Percentiles rank a stretch among this genome's conserved stretches.
Conservation (phyloP, 2,329 filamentous ascomycete genomes). For the Cadophora gregata region DNA sequence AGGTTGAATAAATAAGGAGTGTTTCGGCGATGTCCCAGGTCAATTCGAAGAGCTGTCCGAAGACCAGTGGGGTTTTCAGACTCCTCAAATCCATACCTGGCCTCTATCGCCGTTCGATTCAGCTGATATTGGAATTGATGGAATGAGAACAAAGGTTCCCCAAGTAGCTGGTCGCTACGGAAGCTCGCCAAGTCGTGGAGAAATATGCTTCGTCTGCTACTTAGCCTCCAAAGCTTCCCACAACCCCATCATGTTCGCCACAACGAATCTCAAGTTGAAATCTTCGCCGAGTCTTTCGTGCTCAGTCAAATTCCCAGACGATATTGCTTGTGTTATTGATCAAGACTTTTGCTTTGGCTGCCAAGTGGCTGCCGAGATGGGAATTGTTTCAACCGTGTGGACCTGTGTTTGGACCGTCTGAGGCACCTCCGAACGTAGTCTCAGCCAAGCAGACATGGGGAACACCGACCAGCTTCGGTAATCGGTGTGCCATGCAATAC, state of each 20-base stretch:
- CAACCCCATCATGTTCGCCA: neutral
- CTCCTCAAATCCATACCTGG: no score
- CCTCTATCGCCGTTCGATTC: no score
- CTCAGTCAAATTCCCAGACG: neutral
- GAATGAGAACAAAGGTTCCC: no score
- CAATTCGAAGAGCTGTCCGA: no score
- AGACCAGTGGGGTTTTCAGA: no score
- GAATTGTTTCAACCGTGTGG: slow-evolving; percentile 8
- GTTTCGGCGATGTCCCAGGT: no score
- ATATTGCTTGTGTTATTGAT: neutral
- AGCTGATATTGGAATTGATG: no score
- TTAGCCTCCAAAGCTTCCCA: no score
- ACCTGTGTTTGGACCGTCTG: neutral
- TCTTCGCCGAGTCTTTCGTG: neutral
- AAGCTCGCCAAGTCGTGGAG: neutral
- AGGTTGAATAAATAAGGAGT: no score
- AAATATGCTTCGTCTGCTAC: neutral
- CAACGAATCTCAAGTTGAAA: neutral
- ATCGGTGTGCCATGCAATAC: slow-evolving; percentile 9
- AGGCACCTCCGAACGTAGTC: neutral
- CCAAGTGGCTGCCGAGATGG: slow-evolving; percentile 8
- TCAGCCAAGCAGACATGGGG: slow-evolving; percentile 1
- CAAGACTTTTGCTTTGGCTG: neutral
- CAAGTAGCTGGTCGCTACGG: neutral
- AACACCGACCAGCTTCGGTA: neutral